Evolutionary conservation across 495 filamentous ascomycete species (phyloP), one percentile per base, ranked within the genome.

Genomic region (Hypomontagnella submonticulosa): DNA sequence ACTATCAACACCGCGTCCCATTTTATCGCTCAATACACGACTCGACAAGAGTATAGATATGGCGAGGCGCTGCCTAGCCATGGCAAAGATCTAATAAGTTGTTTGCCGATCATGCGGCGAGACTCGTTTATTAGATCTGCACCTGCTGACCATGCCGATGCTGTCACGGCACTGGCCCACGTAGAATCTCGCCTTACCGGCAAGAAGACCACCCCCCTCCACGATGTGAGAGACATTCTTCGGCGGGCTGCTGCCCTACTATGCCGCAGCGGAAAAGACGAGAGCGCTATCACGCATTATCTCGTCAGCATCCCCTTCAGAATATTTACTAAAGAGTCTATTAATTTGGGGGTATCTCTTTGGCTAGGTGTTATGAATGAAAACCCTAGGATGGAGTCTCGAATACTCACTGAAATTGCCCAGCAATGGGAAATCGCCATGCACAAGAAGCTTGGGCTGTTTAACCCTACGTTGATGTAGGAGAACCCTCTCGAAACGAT

Each of bases 361-460:
- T 99, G 96, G 96, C 85, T 97, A 41, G 92, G 93, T 23, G 89
- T 97, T 5, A 97, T 98, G 66, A 93, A 98, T 72, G 96, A 98
- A 71, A 98, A 97, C 70, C 93, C 94, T 12, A 83, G 82, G 44
- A 86, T 96, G 77, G 91, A 97, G 71, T 81, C 93, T 1, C 88
- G 90, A 43, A 85, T 99, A 46, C 72, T 98, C 18, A 85, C 85
- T 42, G 91, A 96, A 70, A 88, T 98, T 60, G 89, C 89, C 3
- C 88, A 90, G 67, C 87, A 90, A 47, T 99, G 95, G 92, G 93
- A 97, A 71, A 76, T 80, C 46, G 93, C 88, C 32, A 85, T 97
- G 19, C 83, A 89, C 61, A 89, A 85, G 65, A 83, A 81, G 50
- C 84, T 88, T 42, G 95, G 96, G 12, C 77, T 97, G 23, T 99